Evolutionary conservation across 228 moss, liverwort and hornwort species (phyloP).

Genomic region (Sphagnum magellanicum): DNA sequence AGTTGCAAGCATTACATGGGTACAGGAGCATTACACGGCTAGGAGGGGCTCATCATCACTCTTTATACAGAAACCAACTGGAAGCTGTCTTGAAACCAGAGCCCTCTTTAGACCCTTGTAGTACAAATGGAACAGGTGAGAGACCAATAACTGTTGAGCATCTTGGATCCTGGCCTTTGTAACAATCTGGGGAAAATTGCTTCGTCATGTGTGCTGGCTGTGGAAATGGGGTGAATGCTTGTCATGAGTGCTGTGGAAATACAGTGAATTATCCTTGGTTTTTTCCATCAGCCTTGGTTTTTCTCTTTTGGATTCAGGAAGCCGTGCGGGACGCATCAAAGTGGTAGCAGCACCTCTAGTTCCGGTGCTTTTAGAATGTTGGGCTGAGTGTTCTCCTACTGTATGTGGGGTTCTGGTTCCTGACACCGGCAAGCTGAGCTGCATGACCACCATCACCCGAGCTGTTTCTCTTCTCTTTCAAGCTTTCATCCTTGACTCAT

Average conservation of each 20-base stretch:
- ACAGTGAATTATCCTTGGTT: too few relatives aligned
- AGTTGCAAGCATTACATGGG: conserved; percentile 60
- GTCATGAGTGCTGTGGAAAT: too few relatives aligned
- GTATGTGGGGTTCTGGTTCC: conserved; percentile 77
- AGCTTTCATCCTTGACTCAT: conserved; percentile 44
- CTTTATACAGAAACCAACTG: conserved; percentile 27
- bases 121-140: not conserved
- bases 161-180: not conserved
- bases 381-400: conserved; percentile 85
- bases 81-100: conserved; percentile 25
- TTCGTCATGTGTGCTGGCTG: too few relatives aligned
- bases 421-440: conserved; percentile 68
- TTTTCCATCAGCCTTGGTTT: too few relatives aligned
- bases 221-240: too few relatives aligned
- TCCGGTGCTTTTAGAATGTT: conserved; percentile 82
- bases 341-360: conserved; percentile 52
- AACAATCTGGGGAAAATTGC: not conserved
- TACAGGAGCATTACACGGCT: conserved; percentile 45
- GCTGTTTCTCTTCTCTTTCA: conserved; percentile 76
- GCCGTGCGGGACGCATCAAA: conserved; percentile 32
- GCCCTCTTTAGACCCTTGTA: conserved; percentile 2
- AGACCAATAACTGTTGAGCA: too few relatives aligned
- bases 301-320: conserved; percentile 1
- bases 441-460: conserved; percentile 68
- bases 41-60: conserved; percentile 20